Base-by-base conservation (phyloP, 148 eudicot genomes). In the Euryodendron excelsum region DNA sequence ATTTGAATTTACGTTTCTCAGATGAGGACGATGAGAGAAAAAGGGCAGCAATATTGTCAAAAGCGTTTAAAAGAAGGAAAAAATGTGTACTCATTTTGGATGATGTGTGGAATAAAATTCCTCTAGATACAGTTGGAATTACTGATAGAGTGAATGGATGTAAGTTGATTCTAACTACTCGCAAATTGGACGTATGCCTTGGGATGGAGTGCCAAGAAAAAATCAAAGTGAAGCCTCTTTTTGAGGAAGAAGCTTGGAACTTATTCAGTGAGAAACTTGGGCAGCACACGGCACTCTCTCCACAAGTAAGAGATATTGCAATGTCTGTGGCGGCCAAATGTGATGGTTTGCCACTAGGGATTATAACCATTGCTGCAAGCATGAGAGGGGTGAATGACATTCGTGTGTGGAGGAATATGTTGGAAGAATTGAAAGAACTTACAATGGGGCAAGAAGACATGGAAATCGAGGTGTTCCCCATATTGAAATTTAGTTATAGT, bases 91-190 rank as follows among this genome's bases (percentile, higher is more conserved):
- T 73, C 9, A 53, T 73, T 30, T 36, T 53, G 8, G 63, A 73
- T 73, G 63, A 73, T 73, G 44, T 73, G 17, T 73, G 76, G 76
- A 11, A 73, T 6, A 17, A 33, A 4, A 12, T 73, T 33, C 2
- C 21, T 31, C 13, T 55, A 21, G 47, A 53, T 23, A 55, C 34
- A 25, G 61, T 72, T 0, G 62, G 75, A 53, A 50, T 48, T 48
- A 6, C 30, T 52, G n/a, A n/a, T n/a, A n/a, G n/a, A n/a, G n/a
- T n/a, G n/a, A 65, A 70, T 20, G 52, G 78, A 41, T 68, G 69
- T 72, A 85, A 80, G 70, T 36, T 85, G 78, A 74, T 85, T 37
- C 12, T 82, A 23, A 77, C 85, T 66, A 77, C 79, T 10, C 84
- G 88, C 14, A 77, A 77, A 15, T 65, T 82, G 37, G 80, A 78